Percentiles rank a stretch among this genome's conserved stretches.
Conservation (phyloP, 805 yeast species). For the Kockiozyma suomiensis region DNA sequence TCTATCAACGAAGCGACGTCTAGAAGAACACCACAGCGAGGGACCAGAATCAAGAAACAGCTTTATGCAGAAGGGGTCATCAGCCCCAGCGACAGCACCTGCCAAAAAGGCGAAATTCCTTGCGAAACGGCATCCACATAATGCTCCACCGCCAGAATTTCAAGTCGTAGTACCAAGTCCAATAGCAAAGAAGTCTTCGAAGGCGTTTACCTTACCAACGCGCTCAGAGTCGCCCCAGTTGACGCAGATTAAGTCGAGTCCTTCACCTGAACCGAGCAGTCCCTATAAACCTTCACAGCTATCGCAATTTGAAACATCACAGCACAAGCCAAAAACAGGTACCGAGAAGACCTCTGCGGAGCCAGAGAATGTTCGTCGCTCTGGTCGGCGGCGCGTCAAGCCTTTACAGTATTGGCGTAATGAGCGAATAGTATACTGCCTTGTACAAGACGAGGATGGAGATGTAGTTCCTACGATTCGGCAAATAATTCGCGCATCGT, state of each 20-base stretch:
- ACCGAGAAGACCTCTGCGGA: not conserved
- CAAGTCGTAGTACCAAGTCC: not conserved
- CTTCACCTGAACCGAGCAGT: not conserved
- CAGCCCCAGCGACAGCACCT: not conserved
- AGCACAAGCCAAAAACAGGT: not conserved
- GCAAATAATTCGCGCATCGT: slow-evolving; percentile 25
- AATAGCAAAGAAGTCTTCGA: not conserved
- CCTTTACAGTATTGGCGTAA: slow-evolving; percentile 86
- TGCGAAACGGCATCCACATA: not conserved
- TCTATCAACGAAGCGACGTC: too few species aligned
- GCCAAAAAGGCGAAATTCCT: not conserved
- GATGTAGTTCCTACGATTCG: slow-evolving; percentile 37
- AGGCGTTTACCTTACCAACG: too few species aligned
- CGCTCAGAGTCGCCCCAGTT: not conserved
- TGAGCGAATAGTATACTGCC: slow-evolving; percentile 64
- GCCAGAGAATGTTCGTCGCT: slow-evolving; percentile 11
- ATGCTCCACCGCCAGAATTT: not conserved
- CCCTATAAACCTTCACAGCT: not conserved
- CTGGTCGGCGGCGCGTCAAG: slow-evolving; percentile 36
- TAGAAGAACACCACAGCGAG: too few species aligned
- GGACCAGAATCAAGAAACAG: too few species aligned
- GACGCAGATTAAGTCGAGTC: not conserved
- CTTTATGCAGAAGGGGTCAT: not conserved
- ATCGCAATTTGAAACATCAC: not conserved
- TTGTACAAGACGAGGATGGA: slow-evolving; percentile 38